Conservation (phyloP, 345 rosid species). For the Brassica nigra region DNA sequence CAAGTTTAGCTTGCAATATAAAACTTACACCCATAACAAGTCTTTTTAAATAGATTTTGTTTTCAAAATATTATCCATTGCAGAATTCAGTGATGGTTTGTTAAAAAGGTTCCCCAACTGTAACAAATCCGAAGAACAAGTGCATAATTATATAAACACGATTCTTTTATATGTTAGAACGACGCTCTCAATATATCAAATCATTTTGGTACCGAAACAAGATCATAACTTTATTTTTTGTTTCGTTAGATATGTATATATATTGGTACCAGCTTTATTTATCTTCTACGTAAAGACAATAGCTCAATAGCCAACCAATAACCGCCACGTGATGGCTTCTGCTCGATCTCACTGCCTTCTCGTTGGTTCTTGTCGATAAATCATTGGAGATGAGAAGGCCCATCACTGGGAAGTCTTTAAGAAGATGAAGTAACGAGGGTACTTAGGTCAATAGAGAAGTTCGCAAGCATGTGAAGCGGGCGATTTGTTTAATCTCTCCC, state of each 20-base stretch:
- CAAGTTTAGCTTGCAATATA: not conserved
- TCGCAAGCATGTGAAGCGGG: conserved; percentile 15
- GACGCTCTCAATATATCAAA: conserved; percentile 29
- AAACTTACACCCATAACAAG: not conserved
- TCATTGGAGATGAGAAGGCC: conserved; percentile 32
- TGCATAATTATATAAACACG: not conserved
- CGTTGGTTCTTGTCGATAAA: conserved; percentile 42
- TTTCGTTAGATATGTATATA: conserved; percentile 22
- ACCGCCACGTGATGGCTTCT: conserved; percentile 1
- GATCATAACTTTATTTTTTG: conserved; percentile 14
- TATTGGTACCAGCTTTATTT: conserved; percentile 58
- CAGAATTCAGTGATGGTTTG: not conserved
- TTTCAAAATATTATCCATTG: not conserved
- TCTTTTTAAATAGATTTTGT: not conserved
- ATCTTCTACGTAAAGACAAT: conserved; percentile 79
- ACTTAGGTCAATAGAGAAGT: not conserved
- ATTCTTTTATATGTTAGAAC: conserved; percentile 5
- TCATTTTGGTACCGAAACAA: conserved; percentile 39
- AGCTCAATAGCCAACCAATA: conserved; percentile 38
- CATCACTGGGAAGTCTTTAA: not conserved
- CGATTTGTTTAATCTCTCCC: conserved; percentile 27
- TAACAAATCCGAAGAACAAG: not conserved
- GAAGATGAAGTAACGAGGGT: conserved; percentile 7
- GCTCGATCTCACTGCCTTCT: conserved; percentile 30
- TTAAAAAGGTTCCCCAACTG: not conserved